Evolutionary conservation across 352 stramenopile species (phyloP), one percentile per base, ranked within the genome.

Genomic region (Globisporangium orthogonon): DNA sequence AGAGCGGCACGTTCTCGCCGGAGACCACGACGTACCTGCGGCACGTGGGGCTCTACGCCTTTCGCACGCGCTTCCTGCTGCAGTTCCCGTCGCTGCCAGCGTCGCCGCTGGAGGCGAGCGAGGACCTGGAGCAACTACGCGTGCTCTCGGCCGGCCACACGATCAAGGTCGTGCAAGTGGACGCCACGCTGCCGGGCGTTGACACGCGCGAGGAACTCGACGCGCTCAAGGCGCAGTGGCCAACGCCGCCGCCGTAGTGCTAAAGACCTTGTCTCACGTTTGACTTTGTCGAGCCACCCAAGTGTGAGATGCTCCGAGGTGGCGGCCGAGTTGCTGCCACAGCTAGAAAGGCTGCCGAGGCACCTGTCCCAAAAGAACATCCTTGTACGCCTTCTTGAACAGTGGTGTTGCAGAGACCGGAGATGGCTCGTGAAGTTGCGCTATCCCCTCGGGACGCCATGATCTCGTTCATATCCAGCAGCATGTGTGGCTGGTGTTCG

Each of bases 71-170:
- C 13, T 95, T 93, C 41, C 56, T 93, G 39, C 60, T 89, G 10
- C 61, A 83, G 39, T 93, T 89, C 60, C 78, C 78, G 40, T 73
- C 65, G 11, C 71, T 95, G 54, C 70, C 71, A 33, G 50, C 52
- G 18, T 89, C 74, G 17, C 37, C 65, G 6, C 67, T 92, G 3
- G 81, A 93, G 59, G 58, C 73, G 13, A 67, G 59, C 44, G 83
- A 95, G 63, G 85, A 92, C 57, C 76, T 95, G 18, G 83, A 95
- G 69, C 83, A 95, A 44, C 62, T 95, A 7, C 81, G 85, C n/a
- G 79, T 91, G 49, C 65, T 95, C n/a, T 88, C 79, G 23, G 75
- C 79, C 29, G 85, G 85, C 0, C 69, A 87, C 65, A 75, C 71
- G 50, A 94, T 94, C 65, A 75, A 79, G 50, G 59, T 91, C 43